Percentiles rank a stretch among this genome's conserved stretches.
Conservation (phyloP, 2,329 filamentous ascomycete genomes). For the Taxawa tesnikishii region DNA sequence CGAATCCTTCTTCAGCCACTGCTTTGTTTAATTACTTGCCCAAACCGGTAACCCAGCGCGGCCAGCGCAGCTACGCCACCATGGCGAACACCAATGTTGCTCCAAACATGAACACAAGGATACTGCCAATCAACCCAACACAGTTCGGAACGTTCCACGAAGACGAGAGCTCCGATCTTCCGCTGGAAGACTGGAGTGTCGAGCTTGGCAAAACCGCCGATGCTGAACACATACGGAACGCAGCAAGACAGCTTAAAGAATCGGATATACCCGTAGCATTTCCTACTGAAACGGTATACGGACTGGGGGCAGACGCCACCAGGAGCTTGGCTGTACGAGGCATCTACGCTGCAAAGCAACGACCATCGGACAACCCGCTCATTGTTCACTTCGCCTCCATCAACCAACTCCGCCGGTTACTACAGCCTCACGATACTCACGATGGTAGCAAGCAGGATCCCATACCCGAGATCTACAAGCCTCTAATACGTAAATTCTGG, state of each 20-base stretch:
- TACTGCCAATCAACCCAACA: constrained; percentile 27
- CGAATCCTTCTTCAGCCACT: no score
- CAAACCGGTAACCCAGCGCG: no score
- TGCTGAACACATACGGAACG: constrained; percentile 44
- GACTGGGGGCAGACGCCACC: constrained; percentile 90
- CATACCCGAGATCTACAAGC: constrained; percentile 64
- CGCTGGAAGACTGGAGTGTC: constrained; percentile 22
- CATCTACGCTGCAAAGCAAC: constrained; percentile 85
- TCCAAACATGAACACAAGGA: no score
- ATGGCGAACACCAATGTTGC: no score
- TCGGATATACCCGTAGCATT: constrained; percentile 77
- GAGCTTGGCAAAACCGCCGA: constrained; percentile 26
- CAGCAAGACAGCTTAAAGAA: constrained; percentile 52
- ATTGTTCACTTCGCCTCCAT: constrained; percentile 86
- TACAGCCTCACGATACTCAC: constrained; percentile 27
- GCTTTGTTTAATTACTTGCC: no score
- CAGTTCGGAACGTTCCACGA: constrained; percentile 27
- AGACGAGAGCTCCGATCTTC: constrained; percentile 12
- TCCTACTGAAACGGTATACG: constrained; percentile 95
- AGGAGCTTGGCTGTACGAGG: constrained; percentile 69
- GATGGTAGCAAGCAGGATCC: constrained; percentile 23
- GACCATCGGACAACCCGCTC: constrained; percentile 87
- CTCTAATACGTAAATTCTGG: constrained; percentile 78
- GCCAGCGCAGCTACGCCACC: no score
- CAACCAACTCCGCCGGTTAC: constrained; percentile 55